These are phyloP conservation scores for Acanthamoeba lugdunensis DNA, from an alignment of 208 protist genomes.

Conservation along the genomic window DNA sequence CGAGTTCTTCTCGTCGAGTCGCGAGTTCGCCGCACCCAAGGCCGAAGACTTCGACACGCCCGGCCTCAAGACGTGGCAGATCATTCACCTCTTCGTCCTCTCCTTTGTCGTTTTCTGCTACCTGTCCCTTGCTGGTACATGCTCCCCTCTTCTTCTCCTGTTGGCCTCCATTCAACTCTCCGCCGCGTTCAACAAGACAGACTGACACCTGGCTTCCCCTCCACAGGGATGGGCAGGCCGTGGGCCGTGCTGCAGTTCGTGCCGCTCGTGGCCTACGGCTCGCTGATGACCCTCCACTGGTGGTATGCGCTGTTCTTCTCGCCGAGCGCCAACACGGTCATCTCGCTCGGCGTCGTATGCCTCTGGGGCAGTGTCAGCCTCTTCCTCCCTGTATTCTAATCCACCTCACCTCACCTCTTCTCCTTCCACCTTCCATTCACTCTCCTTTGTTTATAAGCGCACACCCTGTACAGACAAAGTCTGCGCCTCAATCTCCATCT, in stretches of 20 bases:
- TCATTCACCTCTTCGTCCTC: slow-evolving; percentile 21
- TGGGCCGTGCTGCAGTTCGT: neutral
- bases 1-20: neutral
- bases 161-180: too few species aligned
- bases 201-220: neutral
- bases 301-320: slow-evolving; percentile 24
- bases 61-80: slow-evolving; percentile 10
- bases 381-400: slow-evolving; percentile 55
- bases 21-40: neutral
- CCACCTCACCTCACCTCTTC: neutral
- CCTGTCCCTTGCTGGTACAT: slow-evolving; percentile 7
- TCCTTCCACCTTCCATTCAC: neutral
- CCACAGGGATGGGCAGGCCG: slow-evolving; percentile 16
- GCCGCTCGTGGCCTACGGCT: neutral
- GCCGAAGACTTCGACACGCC: neutral
- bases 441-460: neutral
- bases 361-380: neutral
- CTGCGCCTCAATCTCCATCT: too few species aligned
- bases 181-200: neutral
- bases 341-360: neutral
- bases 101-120: slow-evolving; percentile 33
- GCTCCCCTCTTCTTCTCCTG: neutral
- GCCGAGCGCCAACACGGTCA: neutral
- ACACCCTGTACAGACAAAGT: neutral
- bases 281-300: slow-evolving; percentile 43